These are phyloP conservation scores for Gleditsia sinensis DNA, from an alignment of 306 rosid species.

Conservation along the genomic window DNA sequence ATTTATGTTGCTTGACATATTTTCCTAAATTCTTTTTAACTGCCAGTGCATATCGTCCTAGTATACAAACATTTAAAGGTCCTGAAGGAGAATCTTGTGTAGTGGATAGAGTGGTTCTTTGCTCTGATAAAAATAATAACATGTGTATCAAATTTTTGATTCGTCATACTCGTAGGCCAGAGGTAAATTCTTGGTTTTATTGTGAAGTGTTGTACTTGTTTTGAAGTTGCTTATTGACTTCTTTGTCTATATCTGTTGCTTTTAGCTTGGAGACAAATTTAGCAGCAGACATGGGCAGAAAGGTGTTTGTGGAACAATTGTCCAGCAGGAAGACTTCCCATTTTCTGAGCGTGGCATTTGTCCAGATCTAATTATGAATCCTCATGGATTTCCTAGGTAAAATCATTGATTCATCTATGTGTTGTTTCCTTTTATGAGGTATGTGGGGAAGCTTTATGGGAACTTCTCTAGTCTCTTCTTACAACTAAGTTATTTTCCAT, in stretches of 20 bases:
- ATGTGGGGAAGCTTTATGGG: neutral
- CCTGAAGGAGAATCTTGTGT: conserved; percentile 78
- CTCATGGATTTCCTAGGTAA: conserved; percentile 98
- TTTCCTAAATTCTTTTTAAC: conserved; percentile 28
- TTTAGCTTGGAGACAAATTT: conserved; percentile 94
- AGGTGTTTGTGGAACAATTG: conserved; percentile 96
- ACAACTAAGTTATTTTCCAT: neutral
- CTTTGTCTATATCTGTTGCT: conserved; percentile 26
- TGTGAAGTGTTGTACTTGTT: conserved; percentile 8
- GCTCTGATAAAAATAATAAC: conserved; percentile 67
- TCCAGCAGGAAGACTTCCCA: conserved; percentile 95
- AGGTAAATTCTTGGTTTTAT: conserved; percentile 53
- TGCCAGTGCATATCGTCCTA: conserved; percentile 59
- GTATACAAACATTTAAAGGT: conserved; percentile 57
- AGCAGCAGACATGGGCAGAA: conserved; percentile 99
- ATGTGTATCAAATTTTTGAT: conserved; percentile 68
- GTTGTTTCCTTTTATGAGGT: neutral
- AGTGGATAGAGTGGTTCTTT: conserved; percentile 84
- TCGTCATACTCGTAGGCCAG: conserved; percentile 97
- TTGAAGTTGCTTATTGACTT: conserved; percentile 26
- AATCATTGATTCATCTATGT: neutral
- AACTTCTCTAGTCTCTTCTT: neutral
- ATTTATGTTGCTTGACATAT: conserved; percentile 13
- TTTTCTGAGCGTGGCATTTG: conserved; percentile 97
- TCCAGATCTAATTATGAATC: conserved; percentile 97